Base-by-base conservation (phyloP, 345 rosid species). In the Salix viminalis region DNA sequence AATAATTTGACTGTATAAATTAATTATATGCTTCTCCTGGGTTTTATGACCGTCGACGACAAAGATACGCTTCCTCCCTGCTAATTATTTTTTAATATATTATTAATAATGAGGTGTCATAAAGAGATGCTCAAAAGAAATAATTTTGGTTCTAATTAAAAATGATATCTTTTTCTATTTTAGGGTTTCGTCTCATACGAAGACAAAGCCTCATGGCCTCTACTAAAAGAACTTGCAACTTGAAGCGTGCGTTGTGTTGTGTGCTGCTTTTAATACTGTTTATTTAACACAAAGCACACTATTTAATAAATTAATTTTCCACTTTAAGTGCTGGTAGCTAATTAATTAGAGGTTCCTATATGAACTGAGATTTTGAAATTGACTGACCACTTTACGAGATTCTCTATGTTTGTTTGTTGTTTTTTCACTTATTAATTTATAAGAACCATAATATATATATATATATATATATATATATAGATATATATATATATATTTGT, bases 171-270 rank as follows among this genome's bases (percentile, higher is more conserved):
- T 76, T 65, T 72, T 56, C 68, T 56, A 39, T 24, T 50, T 76
- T 30, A 12, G 65, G 69, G 69, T 48, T 77, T 64, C 65, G 71
- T 46, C 37, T 67, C 70, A 56, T 41, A 26, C 12, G 81, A 68
- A n/a, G 81, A 78, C 81, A 78, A 7, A 26, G 21, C 23, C 76
- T 78, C 26, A 48, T 78, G 81, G 81, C 61, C 41, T 78, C 39
- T n/a, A 32, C 69, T 18, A 16, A 66, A 19, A 61, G 28, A 61
- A 67, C 42, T 56, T 67, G 66, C 81, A 72, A 67, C 68, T 72
- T 78, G 62, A 72, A 72, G 77, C 81, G 73, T 44, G 77, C 72
- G 69, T 30, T 66, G 39, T 56, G 44, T 37, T 71, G 39, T 56
- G 58, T 65, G 10, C 61, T 19, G 39, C 12, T 13, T 69, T 54